phyloP scores from a whole-genome alignment of 2,329 filamentous ascomycete species.

The Westerdykella aurantiaca region DNA sequence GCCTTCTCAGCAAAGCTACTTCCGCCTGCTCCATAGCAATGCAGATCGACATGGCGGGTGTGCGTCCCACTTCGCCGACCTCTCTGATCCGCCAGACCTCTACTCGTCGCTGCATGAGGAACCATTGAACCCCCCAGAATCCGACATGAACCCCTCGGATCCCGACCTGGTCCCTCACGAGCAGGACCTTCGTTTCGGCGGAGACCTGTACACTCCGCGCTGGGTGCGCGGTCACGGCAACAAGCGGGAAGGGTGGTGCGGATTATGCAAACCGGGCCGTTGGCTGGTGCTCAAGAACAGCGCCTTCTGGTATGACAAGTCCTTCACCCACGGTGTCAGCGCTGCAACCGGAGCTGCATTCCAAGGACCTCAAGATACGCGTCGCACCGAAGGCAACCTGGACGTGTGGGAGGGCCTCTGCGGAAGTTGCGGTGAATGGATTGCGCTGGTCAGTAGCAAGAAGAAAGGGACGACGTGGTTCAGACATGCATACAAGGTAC shows the following conservation, averaged over 20 bases:
- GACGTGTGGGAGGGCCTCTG: constrained; percentile 79
- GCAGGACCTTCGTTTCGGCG: constrained; percentile 67
- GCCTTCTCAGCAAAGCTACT: constrained; percentile 62
- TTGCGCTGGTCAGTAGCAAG: constrained; percentile 75
- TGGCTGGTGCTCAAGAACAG: constrained; percentile 89
- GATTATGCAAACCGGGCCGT: constrained; percentile 76
- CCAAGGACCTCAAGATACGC: constrained; percentile 67
- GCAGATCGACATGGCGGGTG: constrained; percentile 61
- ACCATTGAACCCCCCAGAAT: constrained; percentile 65
- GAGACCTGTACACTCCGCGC: constrained; percentile 74
- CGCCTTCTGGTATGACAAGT: constrained; percentile 91
- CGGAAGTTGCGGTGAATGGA: constrained; percentile 73
- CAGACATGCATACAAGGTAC: constrained; percentile 79
- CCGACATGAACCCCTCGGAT: constrained; percentile 75
- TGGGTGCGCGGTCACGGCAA: constrained; percentile 84
- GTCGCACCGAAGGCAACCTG: constrained; percentile 72
- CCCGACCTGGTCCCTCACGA: constrained; percentile 71
- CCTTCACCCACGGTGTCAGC: constrained; percentile 81
- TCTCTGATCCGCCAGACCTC: constrained; percentile 70
- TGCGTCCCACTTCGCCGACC: constrained; percentile 61
- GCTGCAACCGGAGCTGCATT: constrained; percentile 74
- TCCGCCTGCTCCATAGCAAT: constrained; percentile 70
- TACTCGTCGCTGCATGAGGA: constrained; percentile 71
- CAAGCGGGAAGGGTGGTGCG: constrained; percentile 85
- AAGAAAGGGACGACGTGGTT: constrained; percentile 94